These are phyloP conservation scores for Cymodocea nodosa DNA, from an alignment of 116 monocot genomes.

Conservation along the genomic window DNA sequence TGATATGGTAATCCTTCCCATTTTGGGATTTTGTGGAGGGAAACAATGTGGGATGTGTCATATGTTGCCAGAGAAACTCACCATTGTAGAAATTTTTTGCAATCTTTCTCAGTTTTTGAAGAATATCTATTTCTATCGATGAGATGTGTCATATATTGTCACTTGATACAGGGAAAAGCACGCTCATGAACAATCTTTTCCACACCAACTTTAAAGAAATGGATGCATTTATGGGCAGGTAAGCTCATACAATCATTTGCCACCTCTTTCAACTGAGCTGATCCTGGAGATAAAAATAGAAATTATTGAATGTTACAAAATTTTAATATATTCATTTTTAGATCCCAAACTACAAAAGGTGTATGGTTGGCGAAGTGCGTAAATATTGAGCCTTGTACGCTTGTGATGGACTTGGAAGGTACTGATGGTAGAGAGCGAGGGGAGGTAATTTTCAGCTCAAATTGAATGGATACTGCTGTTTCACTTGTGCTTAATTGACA, in stretches of 20 bases:
- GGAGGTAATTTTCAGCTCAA: slow-evolving; percentile 49
- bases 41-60: too few species aligned
- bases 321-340: slow-evolving; percentile 9
- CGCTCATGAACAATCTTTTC: slow-evolving; percentile 87
- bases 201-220: slow-evolving; percentile 80
- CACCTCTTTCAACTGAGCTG: neutral
- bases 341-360: slow-evolving; percentile 98
- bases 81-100: too few species aligned
- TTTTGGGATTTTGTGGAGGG: too few species aligned
- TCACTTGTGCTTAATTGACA: too few species aligned
- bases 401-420: slow-evolving; percentile 97
- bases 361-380: slow-evolving; percentile 75
- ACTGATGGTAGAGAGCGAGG: slow-evolving; percentile 96
- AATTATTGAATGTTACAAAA: neutral
- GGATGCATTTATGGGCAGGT: slow-evolving; percentile 93
- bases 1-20: too few species aligned
- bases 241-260: slow-evolving; percentile 11
- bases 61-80: too few species aligned
- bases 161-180: slow-evolving; percentile 73
- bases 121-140: neutral
- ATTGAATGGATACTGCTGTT: neutral
- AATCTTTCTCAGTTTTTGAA: too few species aligned
- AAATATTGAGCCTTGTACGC: slow-evolving; percentile 76
- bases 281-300: neutral
- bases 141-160: neutral